Evolutionary conservation across 2,329 filamentous ascomycete species (phyloP), one percentile per base, ranked within the genome.

Genomic region (Ophiosphaerella herpotricha): DNA sequence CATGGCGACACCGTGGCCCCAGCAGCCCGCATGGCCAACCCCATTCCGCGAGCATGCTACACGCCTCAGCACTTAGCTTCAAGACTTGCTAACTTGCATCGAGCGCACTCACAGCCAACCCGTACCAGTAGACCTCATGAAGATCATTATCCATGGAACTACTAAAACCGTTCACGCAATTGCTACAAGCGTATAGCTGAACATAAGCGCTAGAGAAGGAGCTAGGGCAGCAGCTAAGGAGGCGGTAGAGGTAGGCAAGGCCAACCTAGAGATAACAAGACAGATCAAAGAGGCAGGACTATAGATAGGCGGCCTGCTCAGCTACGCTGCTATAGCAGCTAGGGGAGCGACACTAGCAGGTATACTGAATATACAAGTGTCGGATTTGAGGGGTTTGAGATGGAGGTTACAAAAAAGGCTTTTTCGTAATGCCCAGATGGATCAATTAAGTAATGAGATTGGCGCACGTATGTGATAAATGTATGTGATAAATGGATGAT

Each of bases 1-100:
- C 7, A 29, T 29, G 26, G 26, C 26, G 26, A 29, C 26, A 29
- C 26, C 26, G 2, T 29, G 26, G 26, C 26, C 26, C 6, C 26
- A 29, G 26, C 7, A 29, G 26, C 9, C 26, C 7, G 9, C 26
- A 29, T 29, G 26, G 26, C 26, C 26, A 11, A 3, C 26, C 18
- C 26, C 48, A 29, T 7, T 11, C 38, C 45, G 32, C 52, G 46
- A 55, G 47, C 55, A 58, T 40, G 52, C 52, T 54, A 53, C 47
- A 53, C 48, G 55, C 46, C 46, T 59, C 45, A 59, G 56, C 53
- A 48, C 56, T 23, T 60, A 50, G 45, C 51, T 60, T 57, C 39
- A 60, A 12, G 49, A 56, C 26, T 4, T 42, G 36, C 45, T 52
- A 26, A 11, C 6, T 12, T 52, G 42, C 33, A 58, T 58, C 43